Conservation (phyloP, 2,329 filamentous ascomycete genomes). For the Botryotinia calthae region DNA sequence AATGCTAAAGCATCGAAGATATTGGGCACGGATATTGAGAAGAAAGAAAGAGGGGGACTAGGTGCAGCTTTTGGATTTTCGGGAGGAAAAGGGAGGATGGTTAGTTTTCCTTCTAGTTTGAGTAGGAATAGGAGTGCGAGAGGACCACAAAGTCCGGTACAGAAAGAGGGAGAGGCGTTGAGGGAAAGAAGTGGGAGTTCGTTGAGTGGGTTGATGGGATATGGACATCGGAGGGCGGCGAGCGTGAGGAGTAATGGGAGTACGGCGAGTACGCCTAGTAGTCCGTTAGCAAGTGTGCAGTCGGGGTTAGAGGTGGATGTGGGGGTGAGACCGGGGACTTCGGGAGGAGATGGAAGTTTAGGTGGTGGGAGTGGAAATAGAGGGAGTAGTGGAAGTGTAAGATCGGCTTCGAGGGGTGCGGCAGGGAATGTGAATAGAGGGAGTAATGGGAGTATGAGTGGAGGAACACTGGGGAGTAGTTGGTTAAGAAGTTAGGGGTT, state of each 20-base stretch:
- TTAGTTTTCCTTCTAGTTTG: conserved; percentile 10
- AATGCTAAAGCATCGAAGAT: conserved; percentile 11
- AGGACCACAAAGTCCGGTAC: neutral
- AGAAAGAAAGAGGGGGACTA: conserved; percentile 21
- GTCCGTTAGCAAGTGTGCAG: neutral
- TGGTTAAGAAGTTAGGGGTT: conserved; percentile 53
- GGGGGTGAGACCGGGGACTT: conserved; percentile 5
- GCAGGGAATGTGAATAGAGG: neutral
- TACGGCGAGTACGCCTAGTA: conserved; percentile 9
- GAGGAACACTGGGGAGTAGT: conserved; percentile 35
- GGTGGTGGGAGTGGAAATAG: conserved; percentile 39
- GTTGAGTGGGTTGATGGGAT: conserved; percentile 14
- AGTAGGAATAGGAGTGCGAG: conserved; percentile 12
- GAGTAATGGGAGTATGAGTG: conserved; percentile 48
- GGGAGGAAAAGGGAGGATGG: neutral
- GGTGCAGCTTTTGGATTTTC: conserved; percentile 4
- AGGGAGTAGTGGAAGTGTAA: conserved; percentile 40
- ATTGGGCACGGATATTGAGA: neutral
- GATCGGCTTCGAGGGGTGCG: neutral
- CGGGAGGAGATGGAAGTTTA: conserved; percentile 48
- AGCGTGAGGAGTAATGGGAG: conserved; percentile 20
- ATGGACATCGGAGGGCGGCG: conserved; percentile 13
- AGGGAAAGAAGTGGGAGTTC: conserved; percentile 8
- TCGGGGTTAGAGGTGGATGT: neutral
- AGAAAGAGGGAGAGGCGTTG: neutral